phyloP scores from a whole-genome alignment of 345 rosid species.

The Brassica rapa region DNA sequence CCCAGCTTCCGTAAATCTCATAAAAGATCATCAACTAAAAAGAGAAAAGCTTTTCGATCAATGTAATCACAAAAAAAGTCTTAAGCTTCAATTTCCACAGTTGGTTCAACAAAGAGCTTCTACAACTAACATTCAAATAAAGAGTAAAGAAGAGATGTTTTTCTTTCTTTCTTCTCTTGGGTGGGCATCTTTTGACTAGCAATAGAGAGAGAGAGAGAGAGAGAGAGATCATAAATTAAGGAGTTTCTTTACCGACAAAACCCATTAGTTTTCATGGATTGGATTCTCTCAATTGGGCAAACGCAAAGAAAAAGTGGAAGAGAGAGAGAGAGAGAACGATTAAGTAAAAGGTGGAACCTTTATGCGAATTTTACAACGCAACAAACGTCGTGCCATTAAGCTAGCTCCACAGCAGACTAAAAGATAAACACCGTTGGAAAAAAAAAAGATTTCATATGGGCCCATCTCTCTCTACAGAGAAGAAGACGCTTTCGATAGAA shows the following conservation, averaged over 20 bases:
- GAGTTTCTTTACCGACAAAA: slow-evolving; percentile 37
- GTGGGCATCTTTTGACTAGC: slow-evolving; percentile 44
- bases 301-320: slow-evolving; percentile 14
- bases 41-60: neutral
- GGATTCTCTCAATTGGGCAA: slow-evolving; percentile 33
- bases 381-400: slow-evolving; percentile 26
- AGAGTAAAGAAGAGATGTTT: slow-evolving; percentile 9
- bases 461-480: slow-evolving; percentile 26
- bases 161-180: neutral
- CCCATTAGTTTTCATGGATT: slow-evolving; percentile 31
- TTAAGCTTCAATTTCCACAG: neutral
- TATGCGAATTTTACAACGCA: slow-evolving; percentile 36
- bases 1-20: neutral
- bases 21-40: neutral
- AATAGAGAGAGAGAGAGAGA: slow-evolving; percentile 4
- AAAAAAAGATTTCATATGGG: slow-evolving; percentile 20
- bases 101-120: slow-evolving; percentile 8
- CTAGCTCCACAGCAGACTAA: slow-evolving; percentile 12
- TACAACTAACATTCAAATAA: slow-evolving; percentile 39
- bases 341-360: slow-evolving; percentile 33
- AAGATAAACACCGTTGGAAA: slow-evolving; percentile 30
- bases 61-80: too few relatives aligned
- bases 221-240: neutral
- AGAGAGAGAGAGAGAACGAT: neutral
- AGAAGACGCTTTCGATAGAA: slow-evolving; percentile 34